Evolutionary conservation across 345 rosid genomes (phyloP).

Genomic region (Populus alba): DNA sequence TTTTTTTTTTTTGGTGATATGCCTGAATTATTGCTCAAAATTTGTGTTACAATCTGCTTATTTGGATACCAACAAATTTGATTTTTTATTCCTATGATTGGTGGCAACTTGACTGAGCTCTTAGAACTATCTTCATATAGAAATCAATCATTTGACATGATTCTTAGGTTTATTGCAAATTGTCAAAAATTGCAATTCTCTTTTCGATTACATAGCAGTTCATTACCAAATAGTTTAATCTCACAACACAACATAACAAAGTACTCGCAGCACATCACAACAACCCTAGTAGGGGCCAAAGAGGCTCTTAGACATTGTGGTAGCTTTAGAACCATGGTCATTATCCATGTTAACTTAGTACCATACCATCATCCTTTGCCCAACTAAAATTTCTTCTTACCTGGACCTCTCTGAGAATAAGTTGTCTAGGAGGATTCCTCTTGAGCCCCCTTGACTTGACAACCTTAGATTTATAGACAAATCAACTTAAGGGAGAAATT

Average conservation of each 20-base stretch:
- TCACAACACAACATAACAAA: no score
- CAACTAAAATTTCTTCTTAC: not conserved
- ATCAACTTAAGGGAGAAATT: slow-evolving; percentile 67
- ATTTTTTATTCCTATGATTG: slow-evolving; percentile 47
- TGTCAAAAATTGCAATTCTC: slow-evolving; percentile 43
- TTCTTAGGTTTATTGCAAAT: slow-evolving; percentile 60
- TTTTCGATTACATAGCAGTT: slow-evolving; percentile 27
- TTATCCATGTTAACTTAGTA: slow-evolving; percentile 34
- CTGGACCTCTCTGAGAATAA: slow-evolving; percentile 60
- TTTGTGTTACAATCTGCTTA: slow-evolving; percentile 24
- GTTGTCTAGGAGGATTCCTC: slow-evolving; percentile 63
- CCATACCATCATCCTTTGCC: no score
- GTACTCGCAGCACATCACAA: no score
- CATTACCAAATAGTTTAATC: no score
- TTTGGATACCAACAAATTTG: slow-evolving; percentile 46
- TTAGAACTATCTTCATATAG: slow-evolving; percentile 24
- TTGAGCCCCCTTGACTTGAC: slow-evolving; percentile 40
- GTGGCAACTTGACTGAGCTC: slow-evolving; percentile 45
- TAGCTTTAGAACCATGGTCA: slow-evolving; percentile 37
- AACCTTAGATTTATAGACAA: slow-evolving; percentile 36
- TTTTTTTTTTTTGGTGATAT: slow-evolving; percentile 47
- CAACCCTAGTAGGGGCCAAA: no score
- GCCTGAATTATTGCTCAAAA: no score
- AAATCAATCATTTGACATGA: slow-evolving; percentile 47
- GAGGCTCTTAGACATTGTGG: slow-evolving; percentile 42